Base-by-base conservation (phyloP, 2,329 filamentous ascomycete genomes). In the Aspergillus ibericus region DNA sequence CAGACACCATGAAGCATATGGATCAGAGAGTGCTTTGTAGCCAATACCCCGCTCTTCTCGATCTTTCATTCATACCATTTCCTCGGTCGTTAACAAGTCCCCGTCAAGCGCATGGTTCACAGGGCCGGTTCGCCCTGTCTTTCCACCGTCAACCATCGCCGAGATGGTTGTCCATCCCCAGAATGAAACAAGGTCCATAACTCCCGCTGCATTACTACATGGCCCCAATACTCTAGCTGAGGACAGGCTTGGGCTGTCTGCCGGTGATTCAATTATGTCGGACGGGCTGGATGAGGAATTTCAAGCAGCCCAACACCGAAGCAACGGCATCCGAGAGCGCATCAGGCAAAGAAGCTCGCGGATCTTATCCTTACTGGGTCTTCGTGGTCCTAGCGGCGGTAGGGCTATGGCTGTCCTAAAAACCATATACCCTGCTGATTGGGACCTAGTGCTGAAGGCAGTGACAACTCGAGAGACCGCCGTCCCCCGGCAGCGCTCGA, bases 311-410 rank as follows among this genome's bases (percentile, higher is more conserved):
- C 58, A 62, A 13, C 53, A 48, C 9, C 53, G 51, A 15, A 56
- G 60, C 22, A 70, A 61, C 48, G 68, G 67, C 27, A 65, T 77
- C 8, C 71, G 66, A 38, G 56, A 60, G 22, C 69, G 70, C 29
- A 55, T 77, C n/a, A 71, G 67, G 18, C 67, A 68, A 46, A 75
- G 72, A 56, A 70, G 75, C 36, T 75, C 74, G 10, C 75, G 69
- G 47, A 53, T 78, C 22, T 53, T 78, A 46, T 73, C 72, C 2
- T 68, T 77, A 53, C 59, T 78, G 27, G 71, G 71, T 10, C 53
- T 75, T 29, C 67, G 70, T 22, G 64, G 46, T 32, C 68, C 68
- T 15, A 67, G 62, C 4, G 68, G 64, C 16, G 63, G 73, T 75
- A 59, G 18, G 66, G 8, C n/a, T 16, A 15, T 20, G 25, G 6